phyloP scores from a whole-genome alignment of 371 early-diverging fungal genomes.

The Rhizopus sp. region DNA sequence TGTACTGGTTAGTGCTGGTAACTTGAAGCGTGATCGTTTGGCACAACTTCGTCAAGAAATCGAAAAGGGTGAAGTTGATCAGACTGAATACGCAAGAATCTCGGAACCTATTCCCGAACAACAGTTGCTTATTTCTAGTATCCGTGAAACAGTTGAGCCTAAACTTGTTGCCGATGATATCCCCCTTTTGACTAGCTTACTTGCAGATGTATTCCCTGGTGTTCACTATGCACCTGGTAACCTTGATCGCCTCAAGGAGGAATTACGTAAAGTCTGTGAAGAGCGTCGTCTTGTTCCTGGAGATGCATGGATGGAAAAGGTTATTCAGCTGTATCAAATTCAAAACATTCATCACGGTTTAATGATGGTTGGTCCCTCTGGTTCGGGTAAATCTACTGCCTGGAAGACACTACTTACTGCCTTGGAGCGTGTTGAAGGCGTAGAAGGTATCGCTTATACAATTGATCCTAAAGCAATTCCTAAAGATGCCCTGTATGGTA shows the following conservation, averaged over 20 bases:
- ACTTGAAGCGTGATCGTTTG: slow-evolving; percentile 91
- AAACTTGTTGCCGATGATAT: slow-evolving; percentile 97
- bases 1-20: slow-evolving; percentile 97
- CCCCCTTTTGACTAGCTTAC: slow-evolving; percentile 79
- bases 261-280: slow-evolving; percentile 78
- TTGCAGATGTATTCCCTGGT: slow-evolving; percentile 96
- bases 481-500: slow-evolving; percentile 96
- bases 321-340: slow-evolving; percentile 95
- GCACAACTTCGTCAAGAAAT: slow-evolving; percentile 50
- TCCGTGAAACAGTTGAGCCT: slow-evolving; percentile 95
- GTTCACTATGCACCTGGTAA: slow-evolving; percentile 84
- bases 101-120: slow-evolving; percentile 83
- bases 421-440: slow-evolving; percentile 83
- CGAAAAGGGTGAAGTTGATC: slow-evolving; percentile 43
- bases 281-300: slow-evolving; percentile 77
- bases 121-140: slow-evolving; percentile 90
- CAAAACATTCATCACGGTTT: slow-evolving; percentile 98
- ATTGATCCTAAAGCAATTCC: slow-evolving; percentile 98
- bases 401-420: slow-evolving; percentile 92
- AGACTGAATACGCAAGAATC: slow-evolving; percentile 52
- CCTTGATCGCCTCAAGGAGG: slow-evolving; percentile 73
- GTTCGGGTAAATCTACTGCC: slow-evolving; percentile 93
- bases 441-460: slow-evolving; percentile 90
- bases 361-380: slow-evolving; percentile 99
- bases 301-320: slow-evolving; percentile 93